Evolutionary conservation across 208 protist genomes (phyloP), one percentile per base, ranked within the genome.

Genomic region (Endotrypanum monterogeii): DNA sequence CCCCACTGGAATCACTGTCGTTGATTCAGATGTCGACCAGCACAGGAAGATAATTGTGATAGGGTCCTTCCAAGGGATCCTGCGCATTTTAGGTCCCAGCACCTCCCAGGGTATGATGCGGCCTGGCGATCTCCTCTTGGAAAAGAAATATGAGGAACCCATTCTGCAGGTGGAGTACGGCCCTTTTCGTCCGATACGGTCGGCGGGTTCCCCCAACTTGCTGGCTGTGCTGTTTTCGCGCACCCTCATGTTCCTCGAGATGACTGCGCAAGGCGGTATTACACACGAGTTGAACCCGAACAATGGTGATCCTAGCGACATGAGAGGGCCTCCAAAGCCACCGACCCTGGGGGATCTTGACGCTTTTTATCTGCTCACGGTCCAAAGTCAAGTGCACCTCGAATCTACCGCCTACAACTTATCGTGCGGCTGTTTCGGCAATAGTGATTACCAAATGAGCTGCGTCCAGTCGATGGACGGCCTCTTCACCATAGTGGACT

Each of bases 381-480:
- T 83, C 9, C 80, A 89, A 74, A 87, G 89, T 73, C 82, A 95
- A 35, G 78, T 87, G 28, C 37, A 61, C 37, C 76, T 98, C 1
- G 83, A 89, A 44, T 76, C 86, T 23, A 78, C 78, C 0, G 67
- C 91, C 39, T 98, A 92, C 80, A 98, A 98, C 71, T 93, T 98
- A 55, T 76, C 67, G 0, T 86, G 57, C 41, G 96, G 96, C 30
- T 82, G 71, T 20, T 98, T 98, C 82, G 94, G 93, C 14, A 79
- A 78, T 32, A 73, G 81, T 30, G 72, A 72, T 14, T 87, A 95
- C 76, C 87, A 97, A 56, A 85, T 93, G 76, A 70, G 97, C 23
- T 98, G 94, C 58, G 91, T 98, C 30, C 96, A 98, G 73, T 93
- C 96, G 9, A 94, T 98, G 86, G 92, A 98, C 78, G 96, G 96